phyloP scores from a whole-genome alignment of 2,329 filamentous ascomycete species.

The Ascocoryne sarcoides region DNA sequence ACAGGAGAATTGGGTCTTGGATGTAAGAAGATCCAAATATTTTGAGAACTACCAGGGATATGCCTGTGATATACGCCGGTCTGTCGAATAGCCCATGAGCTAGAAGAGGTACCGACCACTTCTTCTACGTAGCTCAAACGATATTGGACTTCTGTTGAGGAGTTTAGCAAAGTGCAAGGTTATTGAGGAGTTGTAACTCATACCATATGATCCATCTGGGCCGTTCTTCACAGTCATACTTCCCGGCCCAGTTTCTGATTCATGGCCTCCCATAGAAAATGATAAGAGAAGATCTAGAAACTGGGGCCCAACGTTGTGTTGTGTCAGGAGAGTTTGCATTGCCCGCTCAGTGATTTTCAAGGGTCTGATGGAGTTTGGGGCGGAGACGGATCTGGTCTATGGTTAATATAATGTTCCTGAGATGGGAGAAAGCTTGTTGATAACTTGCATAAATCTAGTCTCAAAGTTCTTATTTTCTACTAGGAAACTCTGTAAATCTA shows the following conservation, averaged over 20 bases:
- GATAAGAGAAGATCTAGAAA: conserved; percentile 10
- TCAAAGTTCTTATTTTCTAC: neutral
- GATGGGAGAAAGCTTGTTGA: neutral
- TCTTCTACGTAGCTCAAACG: conserved; percentile 26
- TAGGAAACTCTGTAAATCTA: conserved; percentile 1
- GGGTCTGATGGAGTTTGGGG: conserved; percentile 8
- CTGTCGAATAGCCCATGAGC: conserved; percentile 5
- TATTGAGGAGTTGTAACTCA: neutral
- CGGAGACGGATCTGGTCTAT: conserved; percentile 3
- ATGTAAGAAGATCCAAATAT: conserved; percentile 23
- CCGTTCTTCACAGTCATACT: conserved; percentile 5
- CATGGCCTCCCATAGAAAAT: conserved; percentile 4
- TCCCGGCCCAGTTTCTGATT: conserved; percentile 5
- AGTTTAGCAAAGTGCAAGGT: neutral
- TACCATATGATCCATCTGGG: conserved; percentile 7
- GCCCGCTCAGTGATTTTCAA: conserved; percentile 4
- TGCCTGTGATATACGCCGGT: conserved; percentile 6
- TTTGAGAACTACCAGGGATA: conserved; percentile 3
- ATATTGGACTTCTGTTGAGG: conserved; percentile 22
- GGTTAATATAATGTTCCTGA: neutral
- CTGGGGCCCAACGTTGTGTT: conserved; percentile 5
- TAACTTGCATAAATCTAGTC: conserved; percentile 4
- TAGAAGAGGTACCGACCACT: conserved; percentile 10
- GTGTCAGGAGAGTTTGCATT: conserved; percentile 2
- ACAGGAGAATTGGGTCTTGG: conserved; percentile 17